These are phyloP conservation scores for Meyerozyma athensensis DNA, from an alignment of 1,139 yeast species.

Conservation along the genomic window DNA sequence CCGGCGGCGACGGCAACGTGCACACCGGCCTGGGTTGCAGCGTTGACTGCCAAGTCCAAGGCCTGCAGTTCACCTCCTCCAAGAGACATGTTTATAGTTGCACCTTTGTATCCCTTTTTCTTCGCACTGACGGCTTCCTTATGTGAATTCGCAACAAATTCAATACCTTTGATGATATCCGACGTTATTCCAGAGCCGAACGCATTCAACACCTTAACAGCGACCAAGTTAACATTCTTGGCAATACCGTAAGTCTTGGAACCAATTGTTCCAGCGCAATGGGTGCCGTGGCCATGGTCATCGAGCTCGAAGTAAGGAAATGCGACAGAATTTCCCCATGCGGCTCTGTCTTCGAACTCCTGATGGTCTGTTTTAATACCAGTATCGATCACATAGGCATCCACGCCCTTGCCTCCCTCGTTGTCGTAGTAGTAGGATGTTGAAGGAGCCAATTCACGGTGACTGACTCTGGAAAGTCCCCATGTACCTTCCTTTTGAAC, in stretches of 20 bases:
- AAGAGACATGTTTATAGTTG: slow-evolving; percentile 41
- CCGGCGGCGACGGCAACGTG: slow-evolving; percentile 46
- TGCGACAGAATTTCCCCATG: slow-evolving; percentile 40
- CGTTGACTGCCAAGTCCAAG: slow-evolving; percentile 39
- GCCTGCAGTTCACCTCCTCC: slow-evolving; percentile 42
- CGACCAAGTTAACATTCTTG: slow-evolving; percentile 38
- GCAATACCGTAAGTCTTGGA: slow-evolving; percentile 41
- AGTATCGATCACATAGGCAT: slow-evolving; percentile 41
- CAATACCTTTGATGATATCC: slow-evolving; percentile 41
- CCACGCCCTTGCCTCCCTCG: slow-evolving; percentile 41
- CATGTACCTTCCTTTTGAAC: slow-evolving; percentile 37
- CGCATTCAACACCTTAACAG: slow-evolving; percentile 38
- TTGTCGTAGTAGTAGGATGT: slow-evolving; percentile 28
- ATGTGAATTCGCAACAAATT: slow-evolving; percentile 38
- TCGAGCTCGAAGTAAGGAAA: slow-evolving; percentile 32
- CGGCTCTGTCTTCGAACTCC: slow-evolving; percentile 40
- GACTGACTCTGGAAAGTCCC: slow-evolving; percentile 38
- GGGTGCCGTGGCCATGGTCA: slow-evolving; percentile 42
- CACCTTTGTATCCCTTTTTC: slow-evolving; percentile 39
- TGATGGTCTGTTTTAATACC: slow-evolving; percentile 38
- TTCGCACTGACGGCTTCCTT: slow-evolving; percentile 23
- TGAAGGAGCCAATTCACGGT: slow-evolving; percentile 15
- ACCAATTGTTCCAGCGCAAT: slow-evolving; percentile 45
- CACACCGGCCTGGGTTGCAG: slow-evolving; percentile 38
- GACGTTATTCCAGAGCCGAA: slow-evolving; percentile 39